A percentile compares a stretch with the other conserved stretches of the same genome.
Evolutionary conservation across 768 basidiomycete genomes (phyloP).

Genomic region (Dendrothele bispora): DNA sequence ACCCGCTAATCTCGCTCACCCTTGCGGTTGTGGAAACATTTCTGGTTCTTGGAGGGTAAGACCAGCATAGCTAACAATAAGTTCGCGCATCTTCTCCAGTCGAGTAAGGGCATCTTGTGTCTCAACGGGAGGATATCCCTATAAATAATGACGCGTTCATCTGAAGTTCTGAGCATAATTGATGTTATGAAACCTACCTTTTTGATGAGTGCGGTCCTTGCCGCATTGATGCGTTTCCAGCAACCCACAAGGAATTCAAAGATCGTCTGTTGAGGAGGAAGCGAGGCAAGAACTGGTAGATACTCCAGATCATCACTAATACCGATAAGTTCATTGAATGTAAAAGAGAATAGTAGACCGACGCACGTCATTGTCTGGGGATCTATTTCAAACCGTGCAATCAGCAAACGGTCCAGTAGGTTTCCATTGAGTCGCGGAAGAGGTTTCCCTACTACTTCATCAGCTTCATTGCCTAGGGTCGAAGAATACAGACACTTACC

Average conservation of each 20-base stretch:
- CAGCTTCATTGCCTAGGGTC: not conserved
- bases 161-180: too few relatives aligned
- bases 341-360: not conserved
- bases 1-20: constrained; percentile 43
- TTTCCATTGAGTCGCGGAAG: constrained; percentile 51
- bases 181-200: constrained; percentile 60
- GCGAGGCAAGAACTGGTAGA: constrained; percentile 67
- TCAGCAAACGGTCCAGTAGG: constrained; percentile 76
- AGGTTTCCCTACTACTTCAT: constrained; percentile 21
- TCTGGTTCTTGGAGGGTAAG: constrained; percentile 87
- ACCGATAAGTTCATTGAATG: constrained; percentile 8
- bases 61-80: constrained; percentile 87
- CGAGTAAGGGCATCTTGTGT: constrained; percentile 57
- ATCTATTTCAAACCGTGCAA: constrained; percentile 81
- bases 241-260: constrained; percentile 90
- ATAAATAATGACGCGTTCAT: not conserved
- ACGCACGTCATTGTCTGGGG: constrained; percentile 70
- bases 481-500: constrained; percentile 31
- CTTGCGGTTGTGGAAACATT: constrained; percentile 89
- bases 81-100: constrained; percentile 78
- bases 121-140: constrained; percentile 65
- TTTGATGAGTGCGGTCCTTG: constrained; percentile 54
- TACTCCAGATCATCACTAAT: constrained; percentile 74
- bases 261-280: constrained; percentile 75
- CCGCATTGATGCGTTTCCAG: constrained; percentile 83